Conservation (phyloP, 2,329 filamentous ascomycete species). For the Aspergillus chevalieri region DNA sequence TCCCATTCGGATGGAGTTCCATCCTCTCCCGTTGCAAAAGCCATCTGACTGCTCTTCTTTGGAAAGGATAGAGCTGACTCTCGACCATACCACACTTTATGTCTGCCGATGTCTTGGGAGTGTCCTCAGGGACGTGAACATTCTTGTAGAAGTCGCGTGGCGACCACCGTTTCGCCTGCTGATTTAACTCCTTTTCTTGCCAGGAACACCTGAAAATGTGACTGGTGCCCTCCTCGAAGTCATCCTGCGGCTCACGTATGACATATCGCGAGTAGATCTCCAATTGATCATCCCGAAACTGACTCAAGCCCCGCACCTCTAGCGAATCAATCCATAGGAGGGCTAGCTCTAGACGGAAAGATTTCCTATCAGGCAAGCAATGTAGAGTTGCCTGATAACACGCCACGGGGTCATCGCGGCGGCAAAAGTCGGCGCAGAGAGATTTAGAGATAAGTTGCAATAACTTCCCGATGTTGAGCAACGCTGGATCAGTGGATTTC, state of each 20-base stretch:
- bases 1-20: conserved; percentile 26
- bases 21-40: conserved; percentile 40
- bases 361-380: conserved; percentile 10
- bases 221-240: background rate
- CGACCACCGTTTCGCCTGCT: conserved; percentile 18
- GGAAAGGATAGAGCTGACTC: conserved; percentile 44
- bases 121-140: conserved; percentile 39
- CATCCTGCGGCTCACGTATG: conserved; percentile 15
- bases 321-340: conserved; percentile 32
- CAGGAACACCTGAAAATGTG: background rate
- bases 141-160: conserved; percentile 43
- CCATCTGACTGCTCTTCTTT: conserved; percentile 43
- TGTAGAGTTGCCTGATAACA: conserved; percentile 29
- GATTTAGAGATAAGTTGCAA: conserved; percentile 16
- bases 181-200: background rate
- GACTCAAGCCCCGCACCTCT: conserved; percentile 16
- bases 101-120: conserved; percentile 24
- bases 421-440: conserved; percentile 21
- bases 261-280: conserved; percentile 25
- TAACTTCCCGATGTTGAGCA: conserved; percentile 17
- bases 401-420: conserved; percentile 14
- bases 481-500: conserved; percentile 8
- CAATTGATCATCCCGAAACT: conserved; percentile 10
- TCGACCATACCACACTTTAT: conserved; percentile 30
- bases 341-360: conserved; percentile 23